A percentile compares a stretch with the other conserved stretches of the same genome.
phyloP scores from a whole-genome alignment of 2,329 filamentous ascomycete genomes.

The Cladosporium cucumerinum region DNA sequence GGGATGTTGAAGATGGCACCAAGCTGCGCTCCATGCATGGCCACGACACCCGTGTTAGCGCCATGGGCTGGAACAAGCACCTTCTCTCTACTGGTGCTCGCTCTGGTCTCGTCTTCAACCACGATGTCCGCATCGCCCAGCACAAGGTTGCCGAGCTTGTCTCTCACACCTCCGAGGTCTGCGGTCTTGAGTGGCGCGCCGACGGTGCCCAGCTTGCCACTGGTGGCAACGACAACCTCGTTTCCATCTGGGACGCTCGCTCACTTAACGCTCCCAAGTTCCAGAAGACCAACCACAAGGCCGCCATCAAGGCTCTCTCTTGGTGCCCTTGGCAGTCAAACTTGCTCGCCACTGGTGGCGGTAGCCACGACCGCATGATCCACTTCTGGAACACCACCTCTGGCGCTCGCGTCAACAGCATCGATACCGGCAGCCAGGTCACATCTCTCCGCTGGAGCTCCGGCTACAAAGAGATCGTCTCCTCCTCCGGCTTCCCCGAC shows the following conservation, averaged over 20 bases:
- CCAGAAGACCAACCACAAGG: slow-evolving; percentile 99
- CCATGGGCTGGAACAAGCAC: slow-evolving; percentile 99
- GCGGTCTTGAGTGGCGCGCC: slow-evolving; percentile 94
- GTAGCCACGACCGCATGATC: slow-evolving; percentile 94
- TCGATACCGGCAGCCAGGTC: slow-evolving; percentile 96
- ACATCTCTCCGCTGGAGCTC: slow-evolving; percentile 96
- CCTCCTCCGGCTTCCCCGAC: slow-evolving; percentile 96
- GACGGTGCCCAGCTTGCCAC: slow-evolving; percentile 96
- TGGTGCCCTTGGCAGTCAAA: slow-evolving; percentile 99
- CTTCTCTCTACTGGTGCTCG: slow-evolving; percentile 91
- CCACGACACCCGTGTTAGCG: slow-evolving; percentile 91
- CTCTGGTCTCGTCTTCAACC: slow-evolving; percentile 94
- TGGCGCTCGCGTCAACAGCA: slow-evolving; percentile 96
- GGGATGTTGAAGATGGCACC: slow-evolving; percentile 90
- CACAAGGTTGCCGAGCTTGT: slow-evolving; percentile 98
- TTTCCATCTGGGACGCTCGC: slow-evolving; percentile 98
- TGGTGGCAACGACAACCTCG: slow-evolving; percentile 97
- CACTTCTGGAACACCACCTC: slow-evolving; percentile 99
- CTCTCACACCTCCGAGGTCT: slow-evolving; percentile 96
- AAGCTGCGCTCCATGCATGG: slow-evolving; percentile 99
- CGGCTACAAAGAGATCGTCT: slow-evolving; percentile 96
- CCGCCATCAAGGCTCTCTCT: slow-evolving; percentile 93
- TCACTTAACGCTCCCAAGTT: slow-evolving; percentile 93
- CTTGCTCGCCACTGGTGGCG: slow-evolving; percentile 91
- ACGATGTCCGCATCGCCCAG: slow-evolving; percentile 94